phyloP scores from a whole-genome alignment of 129 eudicot genomes.

The Helichrysum umbraculigerum region DNA sequence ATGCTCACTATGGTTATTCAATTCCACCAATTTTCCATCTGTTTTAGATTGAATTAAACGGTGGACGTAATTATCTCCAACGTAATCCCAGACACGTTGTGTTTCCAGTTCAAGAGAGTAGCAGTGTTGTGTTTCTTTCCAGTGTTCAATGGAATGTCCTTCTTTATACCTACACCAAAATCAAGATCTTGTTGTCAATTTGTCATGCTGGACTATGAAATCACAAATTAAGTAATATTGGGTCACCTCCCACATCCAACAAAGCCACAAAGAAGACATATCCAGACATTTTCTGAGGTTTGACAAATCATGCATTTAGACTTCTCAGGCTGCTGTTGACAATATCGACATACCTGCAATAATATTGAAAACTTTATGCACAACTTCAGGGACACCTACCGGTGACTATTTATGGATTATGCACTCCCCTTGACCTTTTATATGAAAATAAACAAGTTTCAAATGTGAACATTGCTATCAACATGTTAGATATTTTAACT shows the following conservation, averaged over 20 bases:
- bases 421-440: not conserved
- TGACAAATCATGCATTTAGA: constrained; percentile 85
- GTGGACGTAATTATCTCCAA: constrained; percentile 94
- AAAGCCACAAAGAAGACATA: constrained; percentile 93
- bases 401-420: not conserved
- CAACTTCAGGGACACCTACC: not conserved
- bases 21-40: constrained; percentile 93
- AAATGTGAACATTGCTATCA: not conserved
- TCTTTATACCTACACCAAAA: constrained; percentile 65
- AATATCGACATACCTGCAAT: constrained; percentile 89
- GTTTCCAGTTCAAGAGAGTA: constrained; percentile 95
- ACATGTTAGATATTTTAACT: constrained; percentile 7
- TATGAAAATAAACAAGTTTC: not conserved
- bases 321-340: constrained; percentile 97
- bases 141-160: constrained; percentile 80
- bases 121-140: constrained; percentile 98
- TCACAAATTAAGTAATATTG: not conserved
- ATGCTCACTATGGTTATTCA: constrained; percentile 62
- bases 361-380: not conserved
- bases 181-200: not conserved
- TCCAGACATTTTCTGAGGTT: constrained; percentile 94
- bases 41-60: constrained; percentile 94
- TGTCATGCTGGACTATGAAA: not conserved
- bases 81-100: constrained; percentile 94
- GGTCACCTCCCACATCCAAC: constrained; percentile 93